These are phyloP conservation scores for Thalassiosira profunda DNA, from an alignment of 108 stramenopile genomes.

Conservation along the genomic window DNA sequence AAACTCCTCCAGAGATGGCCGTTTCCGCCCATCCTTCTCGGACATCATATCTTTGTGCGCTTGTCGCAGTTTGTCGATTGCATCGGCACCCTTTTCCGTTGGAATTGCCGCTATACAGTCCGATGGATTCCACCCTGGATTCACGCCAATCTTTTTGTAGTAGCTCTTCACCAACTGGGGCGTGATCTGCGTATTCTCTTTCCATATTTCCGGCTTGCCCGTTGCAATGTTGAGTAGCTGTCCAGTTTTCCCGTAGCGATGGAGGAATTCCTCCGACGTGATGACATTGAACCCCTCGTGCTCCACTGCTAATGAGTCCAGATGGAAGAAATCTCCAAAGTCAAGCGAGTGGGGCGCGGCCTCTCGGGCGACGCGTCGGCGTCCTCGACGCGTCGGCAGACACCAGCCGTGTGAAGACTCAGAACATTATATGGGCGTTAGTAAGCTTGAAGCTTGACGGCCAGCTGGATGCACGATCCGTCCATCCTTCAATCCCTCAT, in stretches of 20 bases:
- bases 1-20: constrained; percentile 21
- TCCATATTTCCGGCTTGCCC: constrained; percentile 46
- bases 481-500: too few species aligned
- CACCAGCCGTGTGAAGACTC: too few species aligned
- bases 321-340: constrained; percentile 69
- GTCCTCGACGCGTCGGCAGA: too few species aligned
- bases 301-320: constrained; percentile 58
- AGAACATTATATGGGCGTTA: too few species aligned
- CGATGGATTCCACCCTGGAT: constrained; percentile 72
- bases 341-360: too few species aligned
- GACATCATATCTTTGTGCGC: constrained; percentile 49
- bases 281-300: constrained; percentile 82
- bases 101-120: constrained; percentile 87
- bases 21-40: constrained; percentile 28
- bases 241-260: constrained; percentile 59
- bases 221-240: constrained; percentile 51
- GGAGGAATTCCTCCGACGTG: constrained; percentile 72
- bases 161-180: constrained; percentile 56
- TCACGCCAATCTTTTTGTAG: constrained; percentile 45
- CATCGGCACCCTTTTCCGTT: constrained; percentile 51
- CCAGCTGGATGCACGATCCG: too few species aligned
- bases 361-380: too few species aligned
- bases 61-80: constrained; percentile 64
- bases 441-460: too few species aligned
- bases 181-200: constrained; percentile 35